Evolutionary conservation across 129 eudicot genomes (phyloP), one percentile per base, ranked within the genome.

Genomic region (Lonicera japonica): DNA sequence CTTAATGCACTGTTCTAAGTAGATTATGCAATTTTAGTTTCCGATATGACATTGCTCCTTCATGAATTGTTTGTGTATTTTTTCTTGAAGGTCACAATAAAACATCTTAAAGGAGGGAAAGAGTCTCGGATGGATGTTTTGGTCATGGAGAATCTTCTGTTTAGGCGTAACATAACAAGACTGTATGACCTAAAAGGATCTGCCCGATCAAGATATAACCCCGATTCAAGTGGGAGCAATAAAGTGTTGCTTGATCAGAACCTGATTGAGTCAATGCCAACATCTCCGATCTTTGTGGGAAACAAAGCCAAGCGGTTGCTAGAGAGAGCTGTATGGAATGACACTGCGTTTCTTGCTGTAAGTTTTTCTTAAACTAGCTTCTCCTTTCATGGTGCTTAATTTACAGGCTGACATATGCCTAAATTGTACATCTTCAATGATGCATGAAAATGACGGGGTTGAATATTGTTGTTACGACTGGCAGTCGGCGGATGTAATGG

Each of bases 271-370:
- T 68, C 84, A 13, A 78, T 78, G 84, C 84, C 81, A 50, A 82
- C 84, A 18, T 77, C 84, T 64, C 88, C 88, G n/a, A 82, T 82
- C 54, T 82, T 82, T 68, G 71, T 82, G 47, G 84, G 84, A 36
- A 82, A 65, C 59, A 78, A 77, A 56, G 81, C 88, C 23, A 82
- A 82, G 66, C 60, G 84, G 54, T 53, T 74, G 39, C 57, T 82
- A 19, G 84, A 78, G 64, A 74, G 84, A 78, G 88, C 88, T 50
- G 81, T 82, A 21, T 82, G 87, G 87, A 82, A 82, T 43, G 87
- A 82, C 60, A 77, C 87, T 61, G 63, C 83, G 61, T 77, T 82
- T 71, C 87, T 82, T 22, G 87, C 83, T 63, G 87, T 82, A 74
- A 82, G 87, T 41, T 66, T 54, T 66, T 54, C 53, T n/a, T 4